Evolutionary conservation across 2,329 filamentous ascomycete species (phyloP), one percentile per base, ranked within the genome.

Genomic region (Proliferodiscus dingleyae): DNA sequence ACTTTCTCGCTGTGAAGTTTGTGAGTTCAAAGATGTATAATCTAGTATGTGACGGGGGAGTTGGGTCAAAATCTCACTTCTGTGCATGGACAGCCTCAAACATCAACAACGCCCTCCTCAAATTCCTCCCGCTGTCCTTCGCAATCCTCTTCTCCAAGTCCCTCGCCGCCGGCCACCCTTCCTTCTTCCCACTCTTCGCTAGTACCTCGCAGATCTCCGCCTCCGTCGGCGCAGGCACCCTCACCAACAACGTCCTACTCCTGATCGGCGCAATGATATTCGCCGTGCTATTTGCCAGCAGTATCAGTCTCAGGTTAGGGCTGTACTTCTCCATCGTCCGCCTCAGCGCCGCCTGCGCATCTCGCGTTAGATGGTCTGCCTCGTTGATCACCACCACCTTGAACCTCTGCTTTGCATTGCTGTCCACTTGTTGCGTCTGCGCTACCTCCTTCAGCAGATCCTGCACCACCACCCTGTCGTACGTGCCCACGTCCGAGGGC

Each of bases 311-410:
- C 62, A 98, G 62, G 65, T 98, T 98, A 11, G 91, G 90, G 61
- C 87, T 94, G 74, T 98, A 98, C 68, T 98, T 98, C 71, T 98
- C 93, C 93, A 98, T 98, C 0, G 93, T 98, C 52, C 93, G 77
- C 66, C 93, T 81, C 62, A 98, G 71, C 24, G 94, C 94, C 0
- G 94, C 93, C 69, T 98, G 93, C 3, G 93, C 93, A 73, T 98
- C 93, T 53, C 93, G 76, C 3, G 85, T 93, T 54, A 98, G 75
- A 62, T 95, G 87, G 64, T 98, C 94, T 6, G 93, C 93, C 72
- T 98, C 93, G 61, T 98, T 98, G 75, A 98, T 97, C 28, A 98
- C 91, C 1, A 98, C 93, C 1, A 98, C 90, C 70, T 98, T 98
- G 78, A 98, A 98, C 36, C 83, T 80, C 66, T 98, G 93, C 64